Conservation (phyloP, 2,329 filamentous ascomycete species). For the Monosporascus sp. region DNA sequence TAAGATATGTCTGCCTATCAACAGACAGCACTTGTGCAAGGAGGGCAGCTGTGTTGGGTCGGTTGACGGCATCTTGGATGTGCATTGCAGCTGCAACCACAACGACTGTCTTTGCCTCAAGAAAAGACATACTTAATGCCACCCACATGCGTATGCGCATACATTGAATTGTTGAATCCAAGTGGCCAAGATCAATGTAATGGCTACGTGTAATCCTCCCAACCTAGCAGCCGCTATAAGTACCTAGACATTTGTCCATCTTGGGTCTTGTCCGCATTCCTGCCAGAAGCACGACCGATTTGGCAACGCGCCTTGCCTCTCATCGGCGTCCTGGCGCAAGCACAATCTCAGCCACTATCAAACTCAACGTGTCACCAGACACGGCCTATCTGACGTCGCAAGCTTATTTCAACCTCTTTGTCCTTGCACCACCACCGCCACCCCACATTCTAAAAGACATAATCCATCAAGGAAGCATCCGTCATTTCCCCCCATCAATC, state of each 20-base stretch:
- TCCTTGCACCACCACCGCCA: slow-evolving; percentile 17
- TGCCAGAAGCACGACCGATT: neutral
- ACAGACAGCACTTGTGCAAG: neutral
- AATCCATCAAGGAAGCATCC: neutral
- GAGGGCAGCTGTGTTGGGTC: neutral
- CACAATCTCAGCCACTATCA: neutral
- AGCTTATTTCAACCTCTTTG: slow-evolving; percentile 24
- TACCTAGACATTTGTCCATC: too few species aligned
- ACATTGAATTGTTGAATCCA: slow-evolving; percentile 14
- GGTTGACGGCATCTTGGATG: neutral
- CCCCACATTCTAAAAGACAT: neutral
- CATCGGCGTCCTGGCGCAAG: slow-evolving; percentile 18
- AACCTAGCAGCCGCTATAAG: neutral
- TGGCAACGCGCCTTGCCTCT: neutral
- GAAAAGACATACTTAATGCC: neutral
- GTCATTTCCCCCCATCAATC: neutral
- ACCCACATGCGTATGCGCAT: neutral
- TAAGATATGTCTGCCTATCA: neutral
- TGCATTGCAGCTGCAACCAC: neutral
- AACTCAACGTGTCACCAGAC: slow-evolving; percentile 15
- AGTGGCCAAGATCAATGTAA: slow-evolving; percentile 24
- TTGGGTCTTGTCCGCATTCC: neutral
- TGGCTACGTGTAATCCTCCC: slow-evolving; percentile 14
- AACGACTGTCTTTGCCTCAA: slow-evolving; percentile 4
- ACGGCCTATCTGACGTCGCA: slow-evolving; percentile 13